phyloP scores from a whole-genome alignment of 106 monocot genomes.

The Dendrobium chrysotoxum region DNA sequence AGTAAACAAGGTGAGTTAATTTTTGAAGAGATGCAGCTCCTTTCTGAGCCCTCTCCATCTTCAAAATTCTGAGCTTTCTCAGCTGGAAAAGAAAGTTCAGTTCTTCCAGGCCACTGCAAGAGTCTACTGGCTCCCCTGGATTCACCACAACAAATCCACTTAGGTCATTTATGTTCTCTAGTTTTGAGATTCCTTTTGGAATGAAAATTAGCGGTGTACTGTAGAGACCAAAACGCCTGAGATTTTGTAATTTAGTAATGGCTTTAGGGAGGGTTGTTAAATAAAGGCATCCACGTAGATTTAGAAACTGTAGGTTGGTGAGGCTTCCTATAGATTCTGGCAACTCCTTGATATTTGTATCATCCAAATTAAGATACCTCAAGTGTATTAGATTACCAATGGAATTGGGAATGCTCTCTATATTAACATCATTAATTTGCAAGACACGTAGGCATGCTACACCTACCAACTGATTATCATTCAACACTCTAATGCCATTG shows the following conservation, averaged over 20 bases:
- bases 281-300: neutral
- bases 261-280: neutral
- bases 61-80: conserved; percentile 3
- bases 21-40: neutral
- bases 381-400: conserved; percentile 10
- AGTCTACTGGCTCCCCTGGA: neutral
- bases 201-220: neutral
- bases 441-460: conserved; percentile 1
- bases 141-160: conserved; percentile 9
- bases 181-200: conserved; percentile 2
- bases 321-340: conserved; percentile 3
- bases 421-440: neutral
- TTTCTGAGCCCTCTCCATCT: neutral
- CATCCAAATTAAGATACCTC: neutral
- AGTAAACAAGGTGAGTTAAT: neutral
- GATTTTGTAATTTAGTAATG: conserved; percentile 8
- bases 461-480: neutral
- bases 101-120: conserved; percentile 21
- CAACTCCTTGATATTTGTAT: neutral
- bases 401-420: neutral
- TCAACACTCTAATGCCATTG: neutral
- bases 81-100: conserved; percentile 8
- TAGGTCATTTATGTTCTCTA: conserved; percentile 2
- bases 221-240: conserved; percentile 3
- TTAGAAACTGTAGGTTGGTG: conserved; percentile 6